A percentile compares a stretch with the other conserved stretches of the same genome.
Evolutionary conservation across 306 rosid genomes (phyloP).

Genomic region (Echinosophora koreensis): DNA sequence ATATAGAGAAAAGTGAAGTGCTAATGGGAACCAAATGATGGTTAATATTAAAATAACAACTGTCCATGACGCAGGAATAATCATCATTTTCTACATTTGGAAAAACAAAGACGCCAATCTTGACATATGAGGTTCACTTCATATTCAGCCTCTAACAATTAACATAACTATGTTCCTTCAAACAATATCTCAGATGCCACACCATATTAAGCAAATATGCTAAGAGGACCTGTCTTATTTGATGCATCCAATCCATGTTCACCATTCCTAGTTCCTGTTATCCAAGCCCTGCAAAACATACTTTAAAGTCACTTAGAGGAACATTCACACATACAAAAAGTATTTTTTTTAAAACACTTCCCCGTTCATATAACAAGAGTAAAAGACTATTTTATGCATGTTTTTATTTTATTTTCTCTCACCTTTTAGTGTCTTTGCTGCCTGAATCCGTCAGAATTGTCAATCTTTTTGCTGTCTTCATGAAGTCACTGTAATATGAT

Average conservation of each 20-base stretch:
- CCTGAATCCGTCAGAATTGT: slow-evolving; percentile 71
- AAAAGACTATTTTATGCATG: neutral
- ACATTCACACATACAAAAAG: neutral
- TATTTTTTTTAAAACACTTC: neutral
- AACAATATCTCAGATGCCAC: slow-evolving; percentile 40
- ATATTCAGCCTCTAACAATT: slow-evolving; percentile 27
- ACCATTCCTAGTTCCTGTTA: slow-evolving; percentile 66
- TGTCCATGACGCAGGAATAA: slow-evolving; percentile 24
- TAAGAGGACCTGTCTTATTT: slow-evolving; percentile 78
- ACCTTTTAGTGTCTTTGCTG: slow-evolving; percentile 68
- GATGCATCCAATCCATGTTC: slow-evolving; percentile 80
- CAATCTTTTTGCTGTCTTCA: slow-evolving; percentile 80
- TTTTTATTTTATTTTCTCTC: neutral
- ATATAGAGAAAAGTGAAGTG: neutral
- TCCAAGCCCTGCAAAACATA: slow-evolving; percentile 63
- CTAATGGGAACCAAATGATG: slow-evolving; percentile 30
- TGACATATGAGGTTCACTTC: slow-evolving; percentile 39
- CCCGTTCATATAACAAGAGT: neutral
- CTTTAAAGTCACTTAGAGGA: slow-evolving; percentile 19
- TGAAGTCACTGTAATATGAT: slow-evolving; percentile 74
- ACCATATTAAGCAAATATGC: slow-evolving; percentile 71
- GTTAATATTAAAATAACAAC: slow-evolving; percentile 18
- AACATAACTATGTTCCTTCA: slow-evolving; percentile 37
- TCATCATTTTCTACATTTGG: slow-evolving; percentile 37
- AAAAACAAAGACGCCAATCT: slow-evolving; percentile 46